phyloP scores from a whole-genome alignment of 2,329 filamentous ascomycete species.

The Arthrinium phaeospermum region DNA sequence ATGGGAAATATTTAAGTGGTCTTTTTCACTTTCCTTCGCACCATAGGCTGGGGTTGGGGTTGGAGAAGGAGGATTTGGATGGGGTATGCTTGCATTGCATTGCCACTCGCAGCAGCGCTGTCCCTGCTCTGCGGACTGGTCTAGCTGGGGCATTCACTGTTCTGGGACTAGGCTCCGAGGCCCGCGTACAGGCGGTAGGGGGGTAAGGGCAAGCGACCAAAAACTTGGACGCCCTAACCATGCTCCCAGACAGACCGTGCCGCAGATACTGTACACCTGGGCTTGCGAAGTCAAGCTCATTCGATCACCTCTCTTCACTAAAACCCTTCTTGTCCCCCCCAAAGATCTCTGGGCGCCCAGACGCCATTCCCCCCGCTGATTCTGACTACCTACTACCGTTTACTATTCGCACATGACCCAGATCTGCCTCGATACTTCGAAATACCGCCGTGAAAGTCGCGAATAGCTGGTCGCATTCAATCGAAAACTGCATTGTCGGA shows the following conservation, averaged over 20 bases:
- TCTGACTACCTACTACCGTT: constrained; percentile 10
- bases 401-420: neutral
- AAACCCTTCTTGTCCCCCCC: constrained; percentile 16
- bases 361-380: constrained; percentile 16
- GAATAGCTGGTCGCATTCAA: constrained; percentile 3
- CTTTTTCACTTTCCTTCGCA: neutral
- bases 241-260: constrained; percentile 15
- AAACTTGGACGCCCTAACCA: constrained; percentile 12
- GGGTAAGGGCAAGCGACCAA: neutral
- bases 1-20: neutral
- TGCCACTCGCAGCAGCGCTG: neutral
- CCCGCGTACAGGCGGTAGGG: constrained; percentile 6
- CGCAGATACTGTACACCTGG: constrained; percentile 13
- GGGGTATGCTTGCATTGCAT: constrained; percentile 13
- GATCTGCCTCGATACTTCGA: neutral
- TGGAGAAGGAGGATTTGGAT: neutral
- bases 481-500: neutral
- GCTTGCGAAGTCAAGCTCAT: constrained; percentile 10
- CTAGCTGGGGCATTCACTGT: neutral
- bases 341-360: constrained; percentile 17
- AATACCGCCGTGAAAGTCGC: neutral
- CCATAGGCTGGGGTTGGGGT: constrained; percentile 5
- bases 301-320: constrained; percentile 10
- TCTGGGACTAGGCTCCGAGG: constrained; percentile 13
- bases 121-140: neutral